Conservation (phyloP, 2,329 filamentous ascomycete species). For the Colletotrichum tropicicola region DNA sequence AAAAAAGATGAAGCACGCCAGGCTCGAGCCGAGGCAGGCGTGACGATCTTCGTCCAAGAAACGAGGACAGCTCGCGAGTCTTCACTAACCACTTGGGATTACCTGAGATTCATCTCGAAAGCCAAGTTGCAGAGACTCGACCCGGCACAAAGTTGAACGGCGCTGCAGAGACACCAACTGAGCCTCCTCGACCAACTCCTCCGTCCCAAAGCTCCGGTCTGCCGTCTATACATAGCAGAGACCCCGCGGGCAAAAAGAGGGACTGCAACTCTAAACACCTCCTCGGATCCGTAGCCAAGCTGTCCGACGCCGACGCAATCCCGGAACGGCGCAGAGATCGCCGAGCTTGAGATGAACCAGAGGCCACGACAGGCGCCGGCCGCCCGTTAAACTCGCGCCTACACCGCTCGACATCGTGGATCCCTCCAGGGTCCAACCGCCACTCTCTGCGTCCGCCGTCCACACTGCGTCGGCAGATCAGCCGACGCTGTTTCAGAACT, state of each 20-base stretch:
- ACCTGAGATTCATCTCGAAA: no score
- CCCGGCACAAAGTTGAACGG: no score
- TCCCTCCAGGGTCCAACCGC: background rate
- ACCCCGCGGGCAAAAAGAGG: background rate
- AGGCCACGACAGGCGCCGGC: background rate
- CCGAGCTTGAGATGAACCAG: conserved; percentile 27
- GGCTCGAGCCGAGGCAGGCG: conserved; percentile 15
- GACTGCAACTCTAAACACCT: conserved; percentile 19
- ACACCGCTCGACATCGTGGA: conserved; percentile 14
- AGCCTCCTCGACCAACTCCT: no score
- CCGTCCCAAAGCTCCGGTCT: no score
- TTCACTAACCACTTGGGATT: no score
- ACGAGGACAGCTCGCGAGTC: no score
- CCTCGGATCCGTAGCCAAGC: conserved; percentile 13
- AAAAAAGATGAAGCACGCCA: background rate
- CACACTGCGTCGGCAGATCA: background rate
- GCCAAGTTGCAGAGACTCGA: no score
- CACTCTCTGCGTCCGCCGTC: background rate
- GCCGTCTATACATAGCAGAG: background rate
- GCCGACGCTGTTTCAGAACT: conserved; percentile 2
- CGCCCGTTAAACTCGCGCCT: background rate
- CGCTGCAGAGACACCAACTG: no score
- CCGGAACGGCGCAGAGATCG: conserved; percentile 14
- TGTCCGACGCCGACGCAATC: conserved; percentile 14
- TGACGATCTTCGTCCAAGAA: no score